Evolutionary conservation across 2,329 filamentous ascomycete species (phyloP), one percentile per base, ranked within the genome.

Genomic region (Diaporthe longicolla): DNA sequence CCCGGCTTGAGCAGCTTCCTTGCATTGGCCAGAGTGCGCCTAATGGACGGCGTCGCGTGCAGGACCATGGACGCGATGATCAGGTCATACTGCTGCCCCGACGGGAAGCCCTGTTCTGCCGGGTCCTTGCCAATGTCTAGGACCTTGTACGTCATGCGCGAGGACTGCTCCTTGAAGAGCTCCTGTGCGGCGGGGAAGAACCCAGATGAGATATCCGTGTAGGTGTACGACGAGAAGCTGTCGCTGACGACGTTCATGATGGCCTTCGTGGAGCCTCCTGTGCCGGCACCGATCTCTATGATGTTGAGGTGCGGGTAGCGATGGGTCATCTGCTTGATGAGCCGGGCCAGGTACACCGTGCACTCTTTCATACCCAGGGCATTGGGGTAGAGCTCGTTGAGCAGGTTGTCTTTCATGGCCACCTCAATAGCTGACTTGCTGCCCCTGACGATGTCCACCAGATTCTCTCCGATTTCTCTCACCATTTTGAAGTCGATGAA

Each of bases 221-320:
- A 88, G 0, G 83, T 85, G 74, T 87, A 87, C 5, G 81, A 79
- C 0, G 78, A 74, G 59, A 84, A 84, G 29, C 58, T 43, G 37
- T 61, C 58, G 24, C 58, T 24, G 2, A 43, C 37, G 35, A 35
- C n/a, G 15, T 9, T 26, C 57, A 59, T 59, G 32, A 59, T 59
- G 11, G 24, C 73, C 10, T 0, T 78, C 80, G 11, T 75, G 4
- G 15, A 15, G 17, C 3, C 17, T 4, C 17, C 85, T 0, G 82
- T 85, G 0, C 85, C 85, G 10, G 82, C 83, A 8, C 54, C 15
- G 4, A 84, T 77, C 26, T 79, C 78, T 2, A 87, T 72, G 48
- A 85, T 79, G 2, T 82, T 80, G 40, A 82, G 76, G 21, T 81
- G 80, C 0, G 71, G 71, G 29, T 48, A 59, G 10, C 52, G 26